Conservation (phyloP, 1,284 basidiomycete genomes). For the Somion occarium region DNA sequence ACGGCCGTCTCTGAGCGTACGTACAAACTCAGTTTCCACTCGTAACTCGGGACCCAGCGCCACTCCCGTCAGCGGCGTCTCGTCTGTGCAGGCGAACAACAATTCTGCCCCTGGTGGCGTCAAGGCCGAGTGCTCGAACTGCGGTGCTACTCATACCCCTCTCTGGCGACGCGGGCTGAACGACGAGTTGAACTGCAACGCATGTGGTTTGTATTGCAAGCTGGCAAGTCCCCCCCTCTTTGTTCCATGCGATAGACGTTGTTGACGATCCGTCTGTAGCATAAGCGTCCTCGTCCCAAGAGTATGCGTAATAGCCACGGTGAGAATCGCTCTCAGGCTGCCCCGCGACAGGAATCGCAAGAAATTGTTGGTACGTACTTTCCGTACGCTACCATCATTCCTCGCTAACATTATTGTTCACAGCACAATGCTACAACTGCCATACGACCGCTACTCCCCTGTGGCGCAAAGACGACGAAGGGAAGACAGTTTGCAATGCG, state of each 20-base stretch:
- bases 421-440: slow-evolving; percentile 85
- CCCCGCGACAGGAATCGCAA: slow-evolving; percentile 48
- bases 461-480: slow-evolving; percentile 89
- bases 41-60: slow-evolving; percentile 57
- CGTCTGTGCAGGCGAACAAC: slow-evolving; percentile 30
- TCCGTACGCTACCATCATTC: not conserved
- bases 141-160: slow-evolving; percentile 78
- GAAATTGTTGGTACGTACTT: slow-evolving; percentile 31
- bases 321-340: slow-evolving; percentile 56
- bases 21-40: slow-evolving; percentile 36
- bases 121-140: slow-evolving; percentile 80
- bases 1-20: slow-evolving; percentile 55
- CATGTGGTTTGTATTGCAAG: slow-evolving; percentile 77
- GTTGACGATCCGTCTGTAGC: slow-evolving; percentile 37
- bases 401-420: not conserved
- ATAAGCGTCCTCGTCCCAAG: slow-evolving; percentile 80
- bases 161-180: slow-evolving; percentile 78
- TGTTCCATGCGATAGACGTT: slow-evolving; percentile 13
- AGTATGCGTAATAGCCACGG: slow-evolving; percentile 73
- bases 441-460: slow-evolving; percentile 87
- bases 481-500: slow-evolving; percentile 89
- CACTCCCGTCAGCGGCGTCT: slow-evolving; percentile 49
- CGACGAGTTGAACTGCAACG: slow-evolving; percentile 81
- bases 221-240: slow-evolving; percentile 43
- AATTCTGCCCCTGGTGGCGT: slow-evolving; percentile 66